Conservation (phyloP, 2,329 filamentous ascomycete genomes). For the Diaporthe vaccinii region DNA sequence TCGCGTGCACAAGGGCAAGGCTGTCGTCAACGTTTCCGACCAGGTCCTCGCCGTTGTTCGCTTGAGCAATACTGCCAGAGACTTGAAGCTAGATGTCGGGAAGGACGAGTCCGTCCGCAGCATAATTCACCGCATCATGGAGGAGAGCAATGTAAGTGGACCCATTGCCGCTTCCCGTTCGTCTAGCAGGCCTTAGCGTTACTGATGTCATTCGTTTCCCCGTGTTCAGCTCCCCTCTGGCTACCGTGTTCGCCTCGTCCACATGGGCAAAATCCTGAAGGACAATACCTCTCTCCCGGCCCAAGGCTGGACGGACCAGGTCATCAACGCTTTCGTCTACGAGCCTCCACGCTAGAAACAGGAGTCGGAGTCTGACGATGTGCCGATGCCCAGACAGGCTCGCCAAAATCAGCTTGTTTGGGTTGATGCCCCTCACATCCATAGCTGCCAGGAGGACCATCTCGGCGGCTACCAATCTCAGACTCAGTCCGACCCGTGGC, state of each 20-base stretch:
- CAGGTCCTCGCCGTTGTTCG: constrained; percentile 70
- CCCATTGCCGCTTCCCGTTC: too few species aligned
- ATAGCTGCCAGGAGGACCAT: neutral
- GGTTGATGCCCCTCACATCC: neutral
- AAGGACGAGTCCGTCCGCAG: constrained; percentile 75
- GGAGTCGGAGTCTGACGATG: neutral
- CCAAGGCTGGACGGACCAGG: constrained; percentile 82
- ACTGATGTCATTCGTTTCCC: neutral
- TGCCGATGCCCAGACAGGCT: neutral
- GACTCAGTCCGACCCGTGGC: neutral
- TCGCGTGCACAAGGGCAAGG: constrained; percentile 69
- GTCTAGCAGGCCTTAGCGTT: neutral
- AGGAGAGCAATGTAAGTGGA: constrained; percentile 72
- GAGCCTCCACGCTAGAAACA: constrained; percentile 44
- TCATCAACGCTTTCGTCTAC: constrained; percentile 83
- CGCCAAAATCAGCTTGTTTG: neutral
- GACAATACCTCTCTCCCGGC: constrained; percentile 74
- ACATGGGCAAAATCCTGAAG: constrained; percentile 84
- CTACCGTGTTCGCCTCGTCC: constrained; percentile 74
- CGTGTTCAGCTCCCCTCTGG: constrained; percentile 13
- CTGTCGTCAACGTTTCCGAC: constrained; percentile 59
- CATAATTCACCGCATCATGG: constrained; percentile 73
- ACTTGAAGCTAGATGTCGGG: constrained; percentile 70
- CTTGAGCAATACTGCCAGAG: constrained; percentile 76
- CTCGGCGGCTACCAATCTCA: neutral